Percentiles rank a stretch among this genome's conserved stretches.
Evolutionary conservation across 2,329 filamentous ascomycete genomes (phyloP).

Genomic region (Ceratocystis huliohia): DNA sequence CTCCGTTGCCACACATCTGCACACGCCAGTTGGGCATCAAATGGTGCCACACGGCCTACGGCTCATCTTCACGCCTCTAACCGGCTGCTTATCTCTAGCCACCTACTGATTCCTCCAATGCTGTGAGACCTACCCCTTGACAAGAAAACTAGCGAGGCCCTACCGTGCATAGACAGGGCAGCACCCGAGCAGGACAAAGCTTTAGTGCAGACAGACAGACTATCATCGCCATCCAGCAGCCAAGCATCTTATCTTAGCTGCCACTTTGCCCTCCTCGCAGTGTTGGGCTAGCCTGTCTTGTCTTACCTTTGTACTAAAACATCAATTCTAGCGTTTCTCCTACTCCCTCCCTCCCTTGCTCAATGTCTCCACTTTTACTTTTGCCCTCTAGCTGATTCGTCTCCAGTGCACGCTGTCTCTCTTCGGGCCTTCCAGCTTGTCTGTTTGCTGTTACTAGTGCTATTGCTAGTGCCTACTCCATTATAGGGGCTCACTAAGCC

Average conservation of each 20-base stretch:
- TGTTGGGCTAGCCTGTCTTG: no score
- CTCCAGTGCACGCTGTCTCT: not conserved
- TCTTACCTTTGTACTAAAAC: not conserved
- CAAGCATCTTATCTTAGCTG: no score
- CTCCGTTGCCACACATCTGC: not conserved
- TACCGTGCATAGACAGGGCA: no score
- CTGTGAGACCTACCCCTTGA: no score
- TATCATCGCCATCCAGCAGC: no score
- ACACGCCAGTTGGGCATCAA: conserved; percentile 6
- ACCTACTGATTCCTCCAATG: no score
- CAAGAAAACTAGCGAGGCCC: no score
- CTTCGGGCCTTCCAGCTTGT: not conserved
- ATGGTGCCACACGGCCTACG: not conserved
- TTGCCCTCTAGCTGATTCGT: no score
- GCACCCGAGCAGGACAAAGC: no score
- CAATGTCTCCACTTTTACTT: not conserved
- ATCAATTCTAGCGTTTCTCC: not conserved
- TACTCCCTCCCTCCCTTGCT: not conserved
- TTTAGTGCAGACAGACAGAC: no score
- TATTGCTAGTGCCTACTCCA: not conserved
- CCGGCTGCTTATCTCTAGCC: not conserved
- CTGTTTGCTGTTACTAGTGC: not conserved
- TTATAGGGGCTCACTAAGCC: not conserved
- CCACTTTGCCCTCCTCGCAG: no score
- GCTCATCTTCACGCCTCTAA: no score